A percentile compares a stretch with the other conserved stretches of the same genome.
These are phyloP conservation scores for Rhodosporidiobolus sp. DNA, from an alignment of 768 basidiomycete species.

Conservation along the genomic window DNA sequence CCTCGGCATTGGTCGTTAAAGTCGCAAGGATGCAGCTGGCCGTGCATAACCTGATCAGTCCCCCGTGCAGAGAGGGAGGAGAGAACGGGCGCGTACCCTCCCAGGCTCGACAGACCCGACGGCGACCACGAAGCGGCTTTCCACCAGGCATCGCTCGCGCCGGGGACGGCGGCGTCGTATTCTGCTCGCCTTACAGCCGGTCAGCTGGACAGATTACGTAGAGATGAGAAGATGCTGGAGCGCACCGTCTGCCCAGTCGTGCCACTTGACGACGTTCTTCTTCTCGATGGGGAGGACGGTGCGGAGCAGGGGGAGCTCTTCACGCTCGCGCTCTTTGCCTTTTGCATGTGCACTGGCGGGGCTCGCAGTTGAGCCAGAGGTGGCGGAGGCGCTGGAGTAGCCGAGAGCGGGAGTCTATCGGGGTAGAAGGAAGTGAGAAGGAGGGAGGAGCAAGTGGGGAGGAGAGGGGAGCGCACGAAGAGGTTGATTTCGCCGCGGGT, in stretches of 20 bases:
- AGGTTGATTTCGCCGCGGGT: conserved; percentile 24
- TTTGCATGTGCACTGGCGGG: background rate
- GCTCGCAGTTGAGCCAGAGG: background rate
- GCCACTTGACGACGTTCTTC: conserved; percentile 24
- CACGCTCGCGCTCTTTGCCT: background rate
- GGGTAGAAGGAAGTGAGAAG: too few relatives aligned
- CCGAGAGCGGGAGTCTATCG: conserved; percentile 4
- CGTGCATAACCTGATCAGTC: background rate
- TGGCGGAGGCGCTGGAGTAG: background rate
- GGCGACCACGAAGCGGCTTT: conserved; percentile 13
- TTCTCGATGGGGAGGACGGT: conserved; percentile 10
- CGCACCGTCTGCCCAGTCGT: conserved; percentile 11
- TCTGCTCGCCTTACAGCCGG: conserved; percentile 1
- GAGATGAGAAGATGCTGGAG: background rate
- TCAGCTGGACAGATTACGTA: background rate
- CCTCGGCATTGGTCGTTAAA: conserved; percentile 19
- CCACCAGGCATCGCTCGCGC: conserved; percentile 10
- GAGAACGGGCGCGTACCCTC: conserved; percentile 1
- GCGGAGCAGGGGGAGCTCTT: background rate
- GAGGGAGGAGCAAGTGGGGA: too few relatives aligned
- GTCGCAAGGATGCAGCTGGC: conserved; percentile 29
- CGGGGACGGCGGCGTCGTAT: conserved; percentile 1
- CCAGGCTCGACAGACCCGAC: conserved; percentile 14
- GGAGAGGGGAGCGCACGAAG: conserved; percentile 14
- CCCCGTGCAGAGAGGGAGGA: rapidly evolving